Conservation (phyloP, 2,329 filamentous ascomycete genomes). For the Hypoxylon sp. region DNA sequence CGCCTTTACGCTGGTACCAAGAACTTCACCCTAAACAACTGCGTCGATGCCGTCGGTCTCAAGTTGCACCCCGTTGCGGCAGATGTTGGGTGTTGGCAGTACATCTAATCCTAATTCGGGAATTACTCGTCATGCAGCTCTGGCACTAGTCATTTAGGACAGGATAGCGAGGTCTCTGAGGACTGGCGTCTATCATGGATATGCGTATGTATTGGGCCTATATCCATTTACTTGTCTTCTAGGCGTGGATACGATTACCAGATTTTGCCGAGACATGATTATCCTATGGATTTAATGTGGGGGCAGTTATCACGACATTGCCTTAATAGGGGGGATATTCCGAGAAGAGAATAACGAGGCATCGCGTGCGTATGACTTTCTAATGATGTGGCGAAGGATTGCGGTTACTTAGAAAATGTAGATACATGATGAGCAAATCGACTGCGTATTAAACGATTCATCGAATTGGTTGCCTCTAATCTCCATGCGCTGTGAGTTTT, state of each 20-base stretch:
- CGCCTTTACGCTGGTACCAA: constrained; percentile 50
- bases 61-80: constrained; percentile 48
- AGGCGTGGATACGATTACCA: constrained; percentile 20
- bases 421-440: neutral
- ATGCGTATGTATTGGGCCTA: neutral
- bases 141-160: neutral
- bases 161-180: neutral
- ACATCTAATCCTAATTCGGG: constrained; percentile 49
- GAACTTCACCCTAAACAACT: constrained; percentile 52
- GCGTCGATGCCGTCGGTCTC: constrained; percentile 55
- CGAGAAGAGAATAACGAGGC: neutral
- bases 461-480: neutral
- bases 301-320: constrained; percentile 7
- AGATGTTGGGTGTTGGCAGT: constrained; percentile 58
- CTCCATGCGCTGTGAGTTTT: neutral
- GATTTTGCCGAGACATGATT: constrained; percentile 15
- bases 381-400: neutral
- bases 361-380: neutral
- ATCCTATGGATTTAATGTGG: constrained; percentile 19
- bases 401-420: neutral
- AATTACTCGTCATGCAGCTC: neutral
- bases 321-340: neutral
- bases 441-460: neutral
- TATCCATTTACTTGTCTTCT: constrained; percentile 31
- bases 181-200: neutral